Evolutionary conservation across 176 grass and related monocot species (phyloP).

Genomic region (Oryza punctata): DNA sequence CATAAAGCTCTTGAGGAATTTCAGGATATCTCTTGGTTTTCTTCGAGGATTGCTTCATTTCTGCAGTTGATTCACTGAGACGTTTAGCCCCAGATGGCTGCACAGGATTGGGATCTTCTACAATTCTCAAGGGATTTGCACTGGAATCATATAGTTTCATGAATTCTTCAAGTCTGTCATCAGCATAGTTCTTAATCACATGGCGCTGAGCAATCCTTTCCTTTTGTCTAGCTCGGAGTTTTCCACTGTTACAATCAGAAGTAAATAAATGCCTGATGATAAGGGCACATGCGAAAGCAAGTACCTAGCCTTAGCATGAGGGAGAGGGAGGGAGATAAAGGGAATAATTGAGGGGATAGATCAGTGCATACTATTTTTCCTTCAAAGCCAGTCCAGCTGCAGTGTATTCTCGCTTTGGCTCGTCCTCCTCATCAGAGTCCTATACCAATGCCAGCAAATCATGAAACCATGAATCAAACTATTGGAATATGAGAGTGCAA

Average conservation of each 20-base stretch:
- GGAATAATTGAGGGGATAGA: neutral
- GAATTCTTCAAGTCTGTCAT: conserved; percentile 48
- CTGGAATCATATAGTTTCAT: conserved; percentile 46
- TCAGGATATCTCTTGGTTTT: conserved; percentile 64
- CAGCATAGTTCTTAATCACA: conserved; percentile 36
- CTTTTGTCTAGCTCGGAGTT: conserved; percentile 86
- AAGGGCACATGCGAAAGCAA: conserved; percentile 36
- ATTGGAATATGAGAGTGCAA: conserved; percentile 31
- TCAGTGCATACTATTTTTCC: conserved; percentile 90
- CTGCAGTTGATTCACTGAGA: conserved; percentile 50
- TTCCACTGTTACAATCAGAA: conserved; percentile 69
- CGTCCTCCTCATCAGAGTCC: conserved; percentile 82
- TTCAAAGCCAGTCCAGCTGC: conserved; percentile 78
- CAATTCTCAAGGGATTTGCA: conserved; percentile 46
- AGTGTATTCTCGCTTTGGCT: conserved; percentile 81
- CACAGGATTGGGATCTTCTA: conserved; percentile 43
- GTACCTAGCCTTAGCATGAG: neutral
- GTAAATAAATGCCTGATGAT: conserved; percentile 38
- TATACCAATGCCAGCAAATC: conserved; percentile 56
- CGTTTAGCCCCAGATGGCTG: conserved; percentile 51
- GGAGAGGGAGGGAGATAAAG: neutral
- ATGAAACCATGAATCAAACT: conserved; percentile 14
- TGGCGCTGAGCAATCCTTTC: conserved; percentile 82
- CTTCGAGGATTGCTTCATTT: conserved; percentile 55
- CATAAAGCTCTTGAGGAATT: conserved; percentile 59